Evolutionary conservation across 2,329 filamentous ascomycete species (phyloP), one percentile per base, ranked within the genome.

Genomic region (Chaetoscypha palmicola): DNA sequence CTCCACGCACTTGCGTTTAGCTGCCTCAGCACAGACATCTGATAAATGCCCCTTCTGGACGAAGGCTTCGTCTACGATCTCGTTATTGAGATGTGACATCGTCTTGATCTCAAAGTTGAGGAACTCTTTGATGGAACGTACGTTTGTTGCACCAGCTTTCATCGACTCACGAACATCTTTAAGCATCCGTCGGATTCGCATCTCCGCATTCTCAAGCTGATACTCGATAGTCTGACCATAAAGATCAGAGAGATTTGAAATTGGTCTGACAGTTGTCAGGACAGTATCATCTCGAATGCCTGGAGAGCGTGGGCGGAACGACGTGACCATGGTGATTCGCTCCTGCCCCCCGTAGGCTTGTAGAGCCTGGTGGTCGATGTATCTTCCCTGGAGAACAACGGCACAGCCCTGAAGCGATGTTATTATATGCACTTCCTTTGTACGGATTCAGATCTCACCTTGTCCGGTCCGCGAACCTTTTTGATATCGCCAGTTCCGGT

Each of bases 401-500:
- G 64, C 68, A 35, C 61, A 66, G 11, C 67, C 67, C 58, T 61
- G 33, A 30, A 16, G 11, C 3, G 14, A 31, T 34, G 4, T 11
- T 46, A 33, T 56, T 36, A 52, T 38, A 46, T 16, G 4, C 30
- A 20, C 14, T 10, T 14, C 20, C 21, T 20, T 28, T 19, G 12
- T n/a, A 31, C 11, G 19, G 17, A 17, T 11, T 34, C 24, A 7
- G 2, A 12, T 43, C 58, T 52, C 60, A 68, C 66, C 62, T 68
- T 69, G 16, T 54, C 48, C 45, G 67, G 68, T 16, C 67, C 67
- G 7, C 68, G 62, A 33, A 68, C 64, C 54, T 70, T 70, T 54
- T 64, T 65, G 39, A 68, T 63, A 19, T 67, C 62, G 2, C 68
- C 68, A 26, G 55, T 70, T 1, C 67, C 71, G 16, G 72, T 84